Conservation (phyloP, 1,139 yeast genomes). For the Nakaseomyces kungkrabaensis region DNA sequence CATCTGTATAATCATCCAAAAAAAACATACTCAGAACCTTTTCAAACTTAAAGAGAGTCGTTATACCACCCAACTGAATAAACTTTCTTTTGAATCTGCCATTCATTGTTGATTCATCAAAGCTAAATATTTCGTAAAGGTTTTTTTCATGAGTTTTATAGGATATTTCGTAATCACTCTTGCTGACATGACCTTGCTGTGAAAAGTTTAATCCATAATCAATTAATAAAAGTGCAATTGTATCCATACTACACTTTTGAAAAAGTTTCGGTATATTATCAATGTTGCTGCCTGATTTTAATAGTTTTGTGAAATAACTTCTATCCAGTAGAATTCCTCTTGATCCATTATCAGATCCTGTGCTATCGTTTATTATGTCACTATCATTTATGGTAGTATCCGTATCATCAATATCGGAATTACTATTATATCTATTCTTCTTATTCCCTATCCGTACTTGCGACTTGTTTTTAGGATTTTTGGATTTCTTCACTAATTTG, state of each 20-base stretch:
- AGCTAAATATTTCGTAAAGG: constrained; percentile 8
- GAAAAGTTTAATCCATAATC: not conserved
- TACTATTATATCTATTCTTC: not conserved
- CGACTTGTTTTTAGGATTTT: not conserved
- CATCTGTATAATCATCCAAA: constrained; percentile 7
- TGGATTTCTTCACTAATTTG: not conserved
- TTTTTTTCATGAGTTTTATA: not conserved
- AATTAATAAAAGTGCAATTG: not conserved
- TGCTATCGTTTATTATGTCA: not conserved
- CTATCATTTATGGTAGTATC: constrained; percentile 7
- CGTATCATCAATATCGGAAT: constrained; percentile 3
- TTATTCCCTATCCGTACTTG: not conserved
- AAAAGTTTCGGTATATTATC: not conserved
- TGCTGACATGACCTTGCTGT: too few species aligned
- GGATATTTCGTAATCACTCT: not conserved
- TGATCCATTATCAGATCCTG: not conserved
- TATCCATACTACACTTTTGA: not conserved
- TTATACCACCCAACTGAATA: constrained; percentile 22
- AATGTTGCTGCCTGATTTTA: not conserved
- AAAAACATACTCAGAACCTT: constrained; percentile 10
- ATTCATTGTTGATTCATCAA: constrained; percentile 14
- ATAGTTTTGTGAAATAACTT: not conserved
- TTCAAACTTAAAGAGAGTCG: constrained; percentile 11
- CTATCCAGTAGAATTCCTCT: not conserved
- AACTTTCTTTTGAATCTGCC: constrained; percentile 16